A percentile compares a stretch with the other conserved stretches of the same genome.
phyloP scores from a whole-genome alignment of 345 rosid genomes.

The Camelina laxa region DNA sequence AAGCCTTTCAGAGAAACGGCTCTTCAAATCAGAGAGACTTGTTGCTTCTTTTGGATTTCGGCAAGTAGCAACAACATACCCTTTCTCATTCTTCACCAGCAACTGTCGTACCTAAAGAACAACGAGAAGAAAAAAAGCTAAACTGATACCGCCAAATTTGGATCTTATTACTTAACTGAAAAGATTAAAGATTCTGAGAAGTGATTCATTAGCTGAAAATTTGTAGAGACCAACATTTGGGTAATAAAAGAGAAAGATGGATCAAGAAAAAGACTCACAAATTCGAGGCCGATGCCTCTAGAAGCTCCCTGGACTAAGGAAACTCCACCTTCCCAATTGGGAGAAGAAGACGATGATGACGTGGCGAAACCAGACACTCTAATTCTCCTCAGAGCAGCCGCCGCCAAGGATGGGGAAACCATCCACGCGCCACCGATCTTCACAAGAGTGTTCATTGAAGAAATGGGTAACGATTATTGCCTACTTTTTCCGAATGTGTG shows the following conservation, averaged over 20 bases:
- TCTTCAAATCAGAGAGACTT: slow-evolving; percentile 66
- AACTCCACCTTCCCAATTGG: slow-evolving; percentile 73
- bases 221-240: not conserved
- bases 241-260: not conserved
- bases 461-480: not conserved
- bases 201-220: not conserved
- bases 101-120: slow-evolving; percentile 65
- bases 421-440: slow-evolving; percentile 37
- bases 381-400: slow-evolving; percentile 23
- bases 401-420: slow-evolving; percentile 2
- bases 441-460: slow-evolving; percentile 35
- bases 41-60: slow-evolving; percentile 66
- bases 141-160: not conserved
- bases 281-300: slow-evolving; percentile 89
- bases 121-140: not conserved
- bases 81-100: slow-evolving; percentile 65
- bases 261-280: slow-evolving; percentile 52
- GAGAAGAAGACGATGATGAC: slow-evolving; percentile 46
- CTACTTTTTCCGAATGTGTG: slow-evolving; percentile 6
- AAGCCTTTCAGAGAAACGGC: slow-evolving; percentile 66
- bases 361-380: slow-evolving; percentile 38
- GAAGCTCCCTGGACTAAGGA: slow-evolving; percentile 96
- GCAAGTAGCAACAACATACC: slow-evolving; percentile 84
- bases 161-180: slow-evolving; percentile 11
- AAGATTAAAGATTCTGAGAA: not conserved